Conservation (phyloP, 768 basidiomycete genomes). For the Hypholoma fasciculare region DNA sequence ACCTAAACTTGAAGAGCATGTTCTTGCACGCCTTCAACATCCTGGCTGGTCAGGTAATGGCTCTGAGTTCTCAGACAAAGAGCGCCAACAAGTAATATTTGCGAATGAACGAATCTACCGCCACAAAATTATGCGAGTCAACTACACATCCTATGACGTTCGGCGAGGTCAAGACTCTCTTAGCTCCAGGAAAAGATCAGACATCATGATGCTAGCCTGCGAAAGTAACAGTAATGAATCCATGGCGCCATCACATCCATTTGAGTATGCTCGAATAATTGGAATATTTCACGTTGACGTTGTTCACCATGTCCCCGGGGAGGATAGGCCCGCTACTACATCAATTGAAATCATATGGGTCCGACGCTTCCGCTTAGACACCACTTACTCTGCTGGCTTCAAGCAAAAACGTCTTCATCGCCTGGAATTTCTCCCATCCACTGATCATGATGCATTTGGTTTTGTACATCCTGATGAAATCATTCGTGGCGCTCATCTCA, state of each 20-base stretch:
- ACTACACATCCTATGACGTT: conserved; percentile 34
- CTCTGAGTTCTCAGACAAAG: background rate
- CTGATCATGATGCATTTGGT: no score
- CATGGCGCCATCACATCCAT: conserved; percentile 19
- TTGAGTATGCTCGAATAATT: conserved; percentile 21
- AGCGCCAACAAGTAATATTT: background rate
- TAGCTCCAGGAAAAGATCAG: no score
- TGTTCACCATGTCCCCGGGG: background rate
- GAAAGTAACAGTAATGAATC: background rate
- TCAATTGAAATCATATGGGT: conserved; percentile 2
- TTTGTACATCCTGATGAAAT: no score
- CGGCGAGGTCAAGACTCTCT: background rate
- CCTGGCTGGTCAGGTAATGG: conserved; percentile 31
- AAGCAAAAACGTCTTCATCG: no score
- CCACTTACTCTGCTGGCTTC: no score
- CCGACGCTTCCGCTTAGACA: conserved; percentile 6
- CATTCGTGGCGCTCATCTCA: no score
- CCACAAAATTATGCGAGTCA: conserved; percentile 31
- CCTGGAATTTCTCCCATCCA: no score
- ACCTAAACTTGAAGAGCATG: conserved; percentile 27
- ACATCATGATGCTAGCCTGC: background rate
- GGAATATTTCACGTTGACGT: conserved; percentile 23
- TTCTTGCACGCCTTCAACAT: conserved; percentile 19
- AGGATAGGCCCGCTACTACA: background rate
- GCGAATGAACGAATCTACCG: conserved; percentile 26